These are phyloP conservation scores for Verticillium tricorpus DNA, from an alignment of 2,329 filamentous ascomycete genomes.

Conservation along the genomic window DNA sequence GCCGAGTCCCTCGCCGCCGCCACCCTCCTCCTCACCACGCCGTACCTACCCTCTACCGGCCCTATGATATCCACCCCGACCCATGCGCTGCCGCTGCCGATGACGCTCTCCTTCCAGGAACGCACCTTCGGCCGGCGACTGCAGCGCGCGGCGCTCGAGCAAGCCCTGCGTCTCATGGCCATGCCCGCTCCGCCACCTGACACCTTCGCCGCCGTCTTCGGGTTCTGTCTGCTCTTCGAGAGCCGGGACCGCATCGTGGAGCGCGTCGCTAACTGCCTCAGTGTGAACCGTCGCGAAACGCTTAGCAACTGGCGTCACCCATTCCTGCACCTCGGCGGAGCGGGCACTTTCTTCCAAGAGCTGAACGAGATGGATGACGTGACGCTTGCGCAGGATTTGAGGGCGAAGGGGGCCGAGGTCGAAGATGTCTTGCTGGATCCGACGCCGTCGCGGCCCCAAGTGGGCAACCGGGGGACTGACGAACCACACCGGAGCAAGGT, in stretches of 20 bases:
- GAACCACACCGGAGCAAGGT: slow-evolving; percentile 27
- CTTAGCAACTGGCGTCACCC: slow-evolving; percentile 57
- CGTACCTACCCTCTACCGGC: background rate
- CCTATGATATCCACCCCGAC: slow-evolving; percentile 20
- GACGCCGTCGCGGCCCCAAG: slow-evolving; percentile 8
- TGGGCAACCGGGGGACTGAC: slow-evolving; percentile 31
- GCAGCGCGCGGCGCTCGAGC: slow-evolving; percentile 61
- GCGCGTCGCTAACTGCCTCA: slow-evolving; percentile 30
- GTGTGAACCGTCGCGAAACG: slow-evolving; percentile 27
- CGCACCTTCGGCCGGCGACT: slow-evolving; percentile 66
- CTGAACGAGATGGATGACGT: slow-evolving; percentile 7
- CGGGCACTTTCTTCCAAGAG: slow-evolving; percentile 58
- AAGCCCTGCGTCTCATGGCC: slow-evolving; percentile 53
- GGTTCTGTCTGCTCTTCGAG: slow-evolving; percentile 63
- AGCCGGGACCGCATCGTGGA: slow-evolving; percentile 40
- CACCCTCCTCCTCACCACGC: slow-evolving; percentile 11
- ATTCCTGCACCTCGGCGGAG: slow-evolving; percentile 62
- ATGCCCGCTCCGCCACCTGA: slow-evolving; percentile 42
- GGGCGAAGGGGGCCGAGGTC: background rate
- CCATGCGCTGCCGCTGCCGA: slow-evolving; percentile 35
- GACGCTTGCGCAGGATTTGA: slow-evolving; percentile 13
- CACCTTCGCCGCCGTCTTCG: slow-evolving; percentile 56
- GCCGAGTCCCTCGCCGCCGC: slow-evolving; percentile 6
- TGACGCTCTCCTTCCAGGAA: slow-evolving; percentile 59
- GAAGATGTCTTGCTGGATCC: slow-evolving; percentile 12